Percentiles rank a stretch among this genome's conserved stretches.
These are phyloP conservation scores for Aspergillus sp. DNA, from an alignment of 2,329 filamentous ascomycete species.

Conservation along the genomic window DNA sequence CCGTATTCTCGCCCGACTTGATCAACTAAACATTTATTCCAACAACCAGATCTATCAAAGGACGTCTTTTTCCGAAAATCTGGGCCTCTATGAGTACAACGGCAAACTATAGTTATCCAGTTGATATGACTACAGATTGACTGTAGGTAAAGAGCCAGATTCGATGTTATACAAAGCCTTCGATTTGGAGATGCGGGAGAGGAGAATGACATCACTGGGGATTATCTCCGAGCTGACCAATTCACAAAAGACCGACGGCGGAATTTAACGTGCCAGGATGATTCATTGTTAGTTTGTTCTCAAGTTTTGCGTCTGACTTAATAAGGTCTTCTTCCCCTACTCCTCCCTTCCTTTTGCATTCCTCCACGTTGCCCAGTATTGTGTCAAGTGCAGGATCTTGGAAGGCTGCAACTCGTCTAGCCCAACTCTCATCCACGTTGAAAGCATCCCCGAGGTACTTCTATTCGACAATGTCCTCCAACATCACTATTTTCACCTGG, in stretches of 20 bases:
- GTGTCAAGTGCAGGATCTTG: not conserved
- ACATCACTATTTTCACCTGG: constrained; percentile 25
- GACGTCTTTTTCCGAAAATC: no score
- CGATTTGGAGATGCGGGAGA: not conserved
- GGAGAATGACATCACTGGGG: not conserved
- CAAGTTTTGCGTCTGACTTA: not conserved
- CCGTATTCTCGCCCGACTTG: no score
- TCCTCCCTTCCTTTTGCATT: not conserved
- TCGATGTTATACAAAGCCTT: not conserved
- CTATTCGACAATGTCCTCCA: constrained; percentile 18
- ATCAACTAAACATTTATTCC: no score
- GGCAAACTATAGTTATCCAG: not conserved
- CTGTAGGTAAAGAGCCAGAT: not conserved
- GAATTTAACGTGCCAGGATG: not conserved
- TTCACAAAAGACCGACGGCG: not conserved
- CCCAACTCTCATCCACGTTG: not conserved
- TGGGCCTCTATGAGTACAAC: no score
- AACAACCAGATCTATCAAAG: no score
- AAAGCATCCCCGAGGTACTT: not conserved
- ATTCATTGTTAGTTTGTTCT: not conserved
- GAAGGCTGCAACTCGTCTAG: not conserved
- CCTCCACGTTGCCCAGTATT: not conserved
- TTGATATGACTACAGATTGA: not conserved
- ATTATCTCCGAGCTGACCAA: not conserved
- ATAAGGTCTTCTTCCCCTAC: not conserved